Percentiles rank a stretch among this genome's conserved stretches.
These are phyloP conservation scores for Tephrocybe sp. DNA, from an alignment of 768 basidiomycete species.

Conservation along the genomic window DNA sequence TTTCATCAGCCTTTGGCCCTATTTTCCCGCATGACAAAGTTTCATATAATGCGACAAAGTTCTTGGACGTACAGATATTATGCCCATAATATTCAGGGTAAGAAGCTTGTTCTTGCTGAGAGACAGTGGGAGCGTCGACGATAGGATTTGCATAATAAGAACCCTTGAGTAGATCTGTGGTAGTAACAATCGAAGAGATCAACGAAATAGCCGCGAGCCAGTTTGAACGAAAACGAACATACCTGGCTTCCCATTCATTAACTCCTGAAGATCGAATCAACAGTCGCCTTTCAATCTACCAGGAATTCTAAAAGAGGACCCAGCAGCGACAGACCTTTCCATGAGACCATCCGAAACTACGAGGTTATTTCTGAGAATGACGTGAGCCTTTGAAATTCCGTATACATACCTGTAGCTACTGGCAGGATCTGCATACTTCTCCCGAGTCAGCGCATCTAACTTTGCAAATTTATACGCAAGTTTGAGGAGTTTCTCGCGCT, in stretches of 20 bases:
- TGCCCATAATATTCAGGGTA: slow-evolving; percentile 84
- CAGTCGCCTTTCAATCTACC: neutral
- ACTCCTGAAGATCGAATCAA: slow-evolving; percentile 50
- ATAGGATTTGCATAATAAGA: slow-evolving; percentile 92
- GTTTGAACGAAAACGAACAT: neutral
- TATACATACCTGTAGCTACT: slow-evolving; percentile 70
- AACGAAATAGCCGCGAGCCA: neutral
- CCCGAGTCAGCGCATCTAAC: slow-evolving; percentile 61
- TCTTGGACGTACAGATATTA: slow-evolving; percentile 72
- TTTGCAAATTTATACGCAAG: slow-evolving; percentile 75
- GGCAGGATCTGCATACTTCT: slow-evolving; percentile 69
- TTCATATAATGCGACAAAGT: neutral
- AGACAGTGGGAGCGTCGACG: slow-evolving; percentile 61
- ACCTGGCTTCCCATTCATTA: slow-evolving; percentile 94
- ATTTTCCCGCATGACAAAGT: neutral
- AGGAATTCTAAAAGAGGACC: neutral
- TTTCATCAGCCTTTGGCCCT: slow-evolving; percentile 67
- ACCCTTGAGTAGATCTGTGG: slow-evolving; percentile 83
- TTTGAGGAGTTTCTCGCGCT: slow-evolving; percentile 72
- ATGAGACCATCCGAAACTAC: slow-evolving; percentile 95
- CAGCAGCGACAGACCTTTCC: slow-evolving; percentile 61
- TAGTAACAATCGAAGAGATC: neutral
- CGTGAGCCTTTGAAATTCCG: neutral
- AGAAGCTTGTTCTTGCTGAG: slow-evolving; percentile 45
- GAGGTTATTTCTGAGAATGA: neutral